Conservation (phyloP, 176 grass and related monocot species). For the barley (Hordeum vulgare) region DNA sequence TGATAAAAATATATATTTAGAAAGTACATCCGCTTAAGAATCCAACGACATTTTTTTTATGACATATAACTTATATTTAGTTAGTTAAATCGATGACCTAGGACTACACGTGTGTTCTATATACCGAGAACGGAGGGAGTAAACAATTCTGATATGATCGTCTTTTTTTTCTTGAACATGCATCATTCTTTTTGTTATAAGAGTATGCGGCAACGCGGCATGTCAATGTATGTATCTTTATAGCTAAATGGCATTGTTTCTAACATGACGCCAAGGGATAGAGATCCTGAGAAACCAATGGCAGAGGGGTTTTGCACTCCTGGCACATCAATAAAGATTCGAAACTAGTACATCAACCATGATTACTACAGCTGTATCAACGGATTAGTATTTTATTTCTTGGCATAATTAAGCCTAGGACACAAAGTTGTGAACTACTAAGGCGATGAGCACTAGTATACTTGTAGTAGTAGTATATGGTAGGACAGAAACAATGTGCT, state of each 20-base stretch:
- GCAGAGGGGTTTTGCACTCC: neutral
- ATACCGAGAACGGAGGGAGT: too few species aligned
- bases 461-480: neutral
- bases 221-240: neutral
- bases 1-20: too few species aligned
- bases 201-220: neutral
- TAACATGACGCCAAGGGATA: neutral
- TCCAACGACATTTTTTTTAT: too few species aligned
- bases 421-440: neutral
- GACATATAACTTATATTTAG: too few species aligned
- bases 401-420: neutral
- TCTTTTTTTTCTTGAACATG: neutral
- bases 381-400: neutral
- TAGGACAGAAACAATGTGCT: conserved; percentile 7
- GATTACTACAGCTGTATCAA: neutral
- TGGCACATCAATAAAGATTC: neutral
- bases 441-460: neutral
- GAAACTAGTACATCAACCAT: neutral
- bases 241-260: neutral
- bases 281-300: neutral
- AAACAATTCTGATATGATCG: neutral
- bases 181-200: neutral
- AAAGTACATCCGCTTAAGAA: too few species aligned
- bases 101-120: too few species aligned
- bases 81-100: too few species aligned